A percentile compares a stretch with the other conserved stretches of the same genome.
Conservation (phyloP, 148 eudicot species). For the Rhododendron kiyosumense region DNA sequence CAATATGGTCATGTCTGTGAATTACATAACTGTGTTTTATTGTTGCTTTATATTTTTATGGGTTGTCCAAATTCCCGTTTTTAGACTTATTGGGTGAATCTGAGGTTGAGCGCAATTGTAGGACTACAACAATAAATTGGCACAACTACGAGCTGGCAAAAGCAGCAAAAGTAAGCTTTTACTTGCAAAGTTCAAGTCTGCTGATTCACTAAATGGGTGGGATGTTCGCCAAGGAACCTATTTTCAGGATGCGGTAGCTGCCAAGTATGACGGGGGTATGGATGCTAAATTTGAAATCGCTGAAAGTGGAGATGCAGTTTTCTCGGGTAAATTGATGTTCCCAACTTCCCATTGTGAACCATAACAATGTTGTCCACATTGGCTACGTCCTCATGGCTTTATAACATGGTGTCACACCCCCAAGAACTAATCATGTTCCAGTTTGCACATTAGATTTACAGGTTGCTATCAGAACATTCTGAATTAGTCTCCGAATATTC, state of each 20-base stretch:
- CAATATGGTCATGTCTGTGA: not conserved
- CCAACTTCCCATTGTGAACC: not conserved
- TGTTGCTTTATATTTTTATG: not conserved
- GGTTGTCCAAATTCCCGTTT: not conserved
- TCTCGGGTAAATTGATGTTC: conserved; percentile 59
- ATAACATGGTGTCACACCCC: not conserved
- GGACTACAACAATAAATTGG: conserved; percentile 90
- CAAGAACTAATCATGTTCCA: not conserved
- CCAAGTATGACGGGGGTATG: conserved; percentile 93
- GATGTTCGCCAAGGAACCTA: conserved; percentile 78
- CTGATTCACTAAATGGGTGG: conserved; percentile 74
- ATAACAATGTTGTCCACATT: not conserved
- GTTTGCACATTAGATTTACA: conserved; percentile 2
- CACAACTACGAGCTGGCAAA: conserved; percentile 90
- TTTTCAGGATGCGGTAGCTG: conserved; percentile 72
- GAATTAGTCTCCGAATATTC: not conserved
- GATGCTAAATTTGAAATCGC: conserved; percentile 74
- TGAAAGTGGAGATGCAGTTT: conserved; percentile 66
- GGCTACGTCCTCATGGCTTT: not conserved
- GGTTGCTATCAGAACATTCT: not conserved
- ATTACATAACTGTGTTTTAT: not conserved
- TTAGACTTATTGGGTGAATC: not conserved
- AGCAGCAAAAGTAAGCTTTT: conserved; percentile 98
- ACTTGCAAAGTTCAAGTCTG: conserved; percentile 79
- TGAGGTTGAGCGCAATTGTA: conserved; percentile 25